These are phyloP conservation scores for Suillus alpinus DNA, from an alignment of 768 basidiomycete species.

Conservation along the genomic window DNA sequence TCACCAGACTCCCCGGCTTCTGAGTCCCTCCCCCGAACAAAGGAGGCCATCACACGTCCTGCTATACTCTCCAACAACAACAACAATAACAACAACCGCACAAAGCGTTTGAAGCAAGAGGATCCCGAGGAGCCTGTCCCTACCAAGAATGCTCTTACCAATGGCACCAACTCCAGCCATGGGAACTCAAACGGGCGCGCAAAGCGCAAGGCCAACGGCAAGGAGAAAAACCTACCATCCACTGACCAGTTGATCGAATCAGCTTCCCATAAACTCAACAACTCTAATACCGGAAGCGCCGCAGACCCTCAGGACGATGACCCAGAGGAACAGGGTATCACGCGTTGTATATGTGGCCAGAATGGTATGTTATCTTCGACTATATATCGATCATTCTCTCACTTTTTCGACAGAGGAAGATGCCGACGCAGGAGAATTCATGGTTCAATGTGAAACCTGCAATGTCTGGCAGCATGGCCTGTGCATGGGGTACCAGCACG, in stretches of 20 bases:
- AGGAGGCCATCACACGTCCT: slow-evolving; percentile 37
- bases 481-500: slow-evolving; percentile 90
- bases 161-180: slow-evolving; percentile 29
- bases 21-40: slow-evolving; percentile 43
- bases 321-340: slow-evolving; percentile 55
- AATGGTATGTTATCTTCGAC: slow-evolving; percentile 49
- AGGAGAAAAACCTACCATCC: slow-evolving; percentile 45
- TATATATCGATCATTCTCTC: slow-evolving; percentile 13
- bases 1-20: slow-evolving; percentile 69
- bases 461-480: slow-evolving; percentile 98
- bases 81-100: slow-evolving; percentile 38
- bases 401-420: slow-evolving; percentile 58
- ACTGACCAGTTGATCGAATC: slow-evolving; percentile 29
- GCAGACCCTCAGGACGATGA: slow-evolving; percentile 40
- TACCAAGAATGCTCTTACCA: slow-evolving; percentile 42
- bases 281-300: slow-evolving; percentile 30
- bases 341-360: slow-evolving; percentile 85
- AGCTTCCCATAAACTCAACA: slow-evolving; percentile 24
- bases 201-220: slow-evolving; percentile 68
- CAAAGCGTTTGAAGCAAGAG: slow-evolving; percentile 71
- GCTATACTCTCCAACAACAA: slow-evolving; percentile 36
- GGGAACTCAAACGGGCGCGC: slow-evolving; percentile 36
- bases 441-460: slow-evolving; percentile 97
- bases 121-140: slow-evolving; percentile 59
- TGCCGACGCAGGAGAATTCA: slow-evolving; percentile 87